A percentile compares a stretch with the other conserved stretches of the same genome.
phyloP scores from a whole-genome alignment of 345 rosid genomes.

The Anacardium occidentale region DNA sequence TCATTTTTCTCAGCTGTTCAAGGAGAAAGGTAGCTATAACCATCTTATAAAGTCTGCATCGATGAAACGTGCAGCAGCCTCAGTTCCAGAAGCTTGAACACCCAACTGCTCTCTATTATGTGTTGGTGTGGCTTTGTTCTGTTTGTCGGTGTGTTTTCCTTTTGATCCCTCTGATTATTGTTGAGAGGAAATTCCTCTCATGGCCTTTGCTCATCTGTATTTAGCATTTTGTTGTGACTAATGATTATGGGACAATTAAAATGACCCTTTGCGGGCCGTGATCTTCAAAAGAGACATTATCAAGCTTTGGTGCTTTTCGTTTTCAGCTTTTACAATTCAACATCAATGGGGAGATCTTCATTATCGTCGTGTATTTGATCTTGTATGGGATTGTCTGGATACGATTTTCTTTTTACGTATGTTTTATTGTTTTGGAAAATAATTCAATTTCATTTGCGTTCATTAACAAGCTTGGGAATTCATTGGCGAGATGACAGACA shows the following conservation, averaged over 20 bases:
- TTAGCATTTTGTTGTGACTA: conserved; percentile 16
- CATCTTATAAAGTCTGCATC: conserved; percentile 86
- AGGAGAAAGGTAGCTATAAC: conserved; percentile 97
- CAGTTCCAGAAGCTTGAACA: conserved; percentile 61
- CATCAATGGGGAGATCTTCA: too few relatives aligned
- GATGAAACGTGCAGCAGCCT: conserved; percentile 64
- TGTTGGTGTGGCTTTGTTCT: conserved; percentile 1
- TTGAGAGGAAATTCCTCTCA: conserved; percentile 8
- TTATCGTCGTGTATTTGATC: too few relatives aligned
- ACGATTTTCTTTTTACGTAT: too few relatives aligned
- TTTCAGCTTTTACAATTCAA: too few relatives aligned
- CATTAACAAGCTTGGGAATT: too few relatives aligned
- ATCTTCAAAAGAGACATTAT: background rate
- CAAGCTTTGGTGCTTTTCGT: too few relatives aligned
- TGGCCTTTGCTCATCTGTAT: background rate
- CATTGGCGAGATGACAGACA: too few relatives aligned
- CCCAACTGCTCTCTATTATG: background rate
- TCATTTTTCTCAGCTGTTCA: conserved; percentile 95
- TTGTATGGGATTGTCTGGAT: too few relatives aligned
- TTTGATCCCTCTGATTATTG: conserved; percentile 16
- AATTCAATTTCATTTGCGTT: too few relatives aligned
- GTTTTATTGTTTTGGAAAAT: too few relatives aligned
- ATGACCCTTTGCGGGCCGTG: background rate
- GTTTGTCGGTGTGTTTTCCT: conserved; percentile 29
- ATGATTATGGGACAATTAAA: conserved; percentile 16